Base-by-base conservation (phyloP, 345 rosid genomes). In the Eucalyptus pumila region DNA sequence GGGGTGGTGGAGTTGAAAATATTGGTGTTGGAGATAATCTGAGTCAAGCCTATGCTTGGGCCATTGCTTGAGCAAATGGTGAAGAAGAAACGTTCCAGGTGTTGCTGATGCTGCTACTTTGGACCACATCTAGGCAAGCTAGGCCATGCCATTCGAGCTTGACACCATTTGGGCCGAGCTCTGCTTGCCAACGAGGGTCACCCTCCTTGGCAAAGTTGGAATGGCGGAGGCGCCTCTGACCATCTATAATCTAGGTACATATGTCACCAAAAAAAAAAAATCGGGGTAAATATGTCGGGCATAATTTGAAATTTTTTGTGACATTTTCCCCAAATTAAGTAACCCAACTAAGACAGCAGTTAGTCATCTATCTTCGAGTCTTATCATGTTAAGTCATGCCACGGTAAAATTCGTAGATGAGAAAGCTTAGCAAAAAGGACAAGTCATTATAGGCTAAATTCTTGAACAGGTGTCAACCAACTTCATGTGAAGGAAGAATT, bases 41-140 rank as follows among this genome's bases (percentile, higher is more conserved):
- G 80, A 97, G 96, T 90, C 96, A 97, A 88, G 96, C 91, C 99
- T 99, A 98, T 12, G 97, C 96, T 89, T 96, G 96, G 90, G 97
- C 94, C 88, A 95, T 94, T 60, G 94, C 95, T 76, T 96, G 93
- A 45, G 98, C 97, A 47, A 98, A 94, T 2, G 93, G 91, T 19
- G 95, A 80, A 32, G 93, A 89, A 90, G 90, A 67, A 62, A 80
- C 23, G 50, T 89, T 85, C 86, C 92, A 89, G 87, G 24, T 65
- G 72, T n/a, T n/a, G 37, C n/a, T n/a, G 76, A 65, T 1, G 37
- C 76, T 6, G 76, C 37, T 14, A n/a, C 76, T n/a, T 5, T 13
- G 17, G 69, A 62, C 69, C 69, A 62, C 69, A 62, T 62, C 69
- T 13, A 14, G 69, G 34, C 17, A 62, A 62, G 69, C 69, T 30